phyloP scores from a whole-genome alignment of 495 filamentous ascomycete genomes.

The Annulohypoxylon maeteangense region DNA sequence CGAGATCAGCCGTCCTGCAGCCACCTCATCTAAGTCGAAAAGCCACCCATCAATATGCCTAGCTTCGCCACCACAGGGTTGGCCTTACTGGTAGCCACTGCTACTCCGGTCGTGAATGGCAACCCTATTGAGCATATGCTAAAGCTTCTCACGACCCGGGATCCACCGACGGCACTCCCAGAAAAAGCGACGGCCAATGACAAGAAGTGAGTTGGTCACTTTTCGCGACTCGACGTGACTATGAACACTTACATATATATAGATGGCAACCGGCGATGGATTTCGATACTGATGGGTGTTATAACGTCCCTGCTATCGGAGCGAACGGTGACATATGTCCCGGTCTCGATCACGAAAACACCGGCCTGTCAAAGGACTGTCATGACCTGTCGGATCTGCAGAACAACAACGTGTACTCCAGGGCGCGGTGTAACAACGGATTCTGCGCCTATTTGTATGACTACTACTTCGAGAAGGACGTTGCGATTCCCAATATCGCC shows the following conservation, averaged over 20 bases:
- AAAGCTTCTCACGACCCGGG: constrained; percentile 29
- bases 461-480: constrained; percentile 63
- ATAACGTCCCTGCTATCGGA: constrained; percentile 58
- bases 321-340: constrained; percentile 50
- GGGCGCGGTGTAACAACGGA: constrained; percentile 57
- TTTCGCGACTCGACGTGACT: neutral
- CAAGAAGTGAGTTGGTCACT: constrained; percentile 42
- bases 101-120: constrained; percentile 22
- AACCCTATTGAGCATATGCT: constrained; percentile 33
- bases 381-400: constrained; percentile 53
- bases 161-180: constrained; percentile 52
- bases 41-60: constrained; percentile 37
- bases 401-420: constrained; percentile 60
- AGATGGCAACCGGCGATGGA: constrained; percentile 58
- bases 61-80: constrained; percentile 50
- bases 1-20: constrained; percentile 1
- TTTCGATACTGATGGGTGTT: constrained; percentile 60
- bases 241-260: constrained; percentile 16
- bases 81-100: constrained; percentile 45
- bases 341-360: constrained; percentile 50
- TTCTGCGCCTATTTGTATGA: constrained; percentile 60
- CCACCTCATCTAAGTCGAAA: constrained; percentile 11
- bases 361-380: constrained; percentile 49
- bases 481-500: constrained; percentile 47
- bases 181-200: constrained; percentile 54